Evolutionary conservation across 345 rosid species (phyloP).

Genomic region (Limnanthes douglasii): DNA sequence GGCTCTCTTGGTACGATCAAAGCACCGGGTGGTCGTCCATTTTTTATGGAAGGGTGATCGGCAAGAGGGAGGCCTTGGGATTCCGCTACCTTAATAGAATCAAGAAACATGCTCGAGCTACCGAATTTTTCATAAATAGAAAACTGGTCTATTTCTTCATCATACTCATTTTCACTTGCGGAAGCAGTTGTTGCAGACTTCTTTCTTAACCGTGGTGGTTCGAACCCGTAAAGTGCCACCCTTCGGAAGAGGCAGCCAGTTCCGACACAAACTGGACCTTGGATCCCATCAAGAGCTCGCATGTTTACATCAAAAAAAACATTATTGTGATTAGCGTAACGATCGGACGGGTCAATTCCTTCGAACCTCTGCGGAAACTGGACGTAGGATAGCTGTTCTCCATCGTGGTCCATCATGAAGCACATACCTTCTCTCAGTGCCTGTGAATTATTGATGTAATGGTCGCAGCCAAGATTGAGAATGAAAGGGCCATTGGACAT

Average conservation of each 20-base stretch:
- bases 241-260: constrained; percentile 85
- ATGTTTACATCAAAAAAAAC: constrained; percentile 79
- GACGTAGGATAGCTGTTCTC: constrained; percentile 45
- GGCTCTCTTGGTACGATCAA: constrained; percentile 33
- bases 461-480: constrained; percentile 78
- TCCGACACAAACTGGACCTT: constrained; percentile 84
- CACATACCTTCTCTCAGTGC: constrained; percentile 78
- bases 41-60: constrained; percentile 25
- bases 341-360: constrained; percentile 75
- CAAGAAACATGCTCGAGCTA: constrained; percentile 41
- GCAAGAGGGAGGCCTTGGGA: constrained; percentile 57
- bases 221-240: constrained; percentile 60
- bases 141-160: constrained; percentile 17
- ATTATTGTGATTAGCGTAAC: constrained; percentile 72
- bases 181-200: constrained; percentile 24
- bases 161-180: constrained; percentile 25
- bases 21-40: constrained; percentile 61
- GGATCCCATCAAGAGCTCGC: constrained; percentile 73
- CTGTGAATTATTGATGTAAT: constrained; percentile 54
- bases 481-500: constrained; percentile 89
- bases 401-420: constrained; percentile 73
- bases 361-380: constrained; percentile 90
- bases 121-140: constrained; percentile 61
- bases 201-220: constrained; percentile 39
- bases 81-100: constrained; percentile 40